Conservation (phyloP, 2,329 filamentous ascomycete genomes). For the Calonectria pteridis region DNA sequence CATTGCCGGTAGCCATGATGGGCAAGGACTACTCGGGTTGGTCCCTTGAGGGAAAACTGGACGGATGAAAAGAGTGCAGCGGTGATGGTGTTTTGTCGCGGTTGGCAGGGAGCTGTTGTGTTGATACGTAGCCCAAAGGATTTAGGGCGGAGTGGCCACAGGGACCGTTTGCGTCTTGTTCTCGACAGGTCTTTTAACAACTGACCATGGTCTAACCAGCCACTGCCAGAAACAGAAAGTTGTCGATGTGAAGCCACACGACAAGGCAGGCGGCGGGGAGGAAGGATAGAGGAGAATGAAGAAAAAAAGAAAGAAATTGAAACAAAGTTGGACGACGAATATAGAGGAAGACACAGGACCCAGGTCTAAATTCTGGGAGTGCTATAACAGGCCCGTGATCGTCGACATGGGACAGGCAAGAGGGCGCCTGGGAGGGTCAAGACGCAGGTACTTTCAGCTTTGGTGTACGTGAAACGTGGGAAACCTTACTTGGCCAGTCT, state of each 20-base stretch:
- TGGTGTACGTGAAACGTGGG: conserved; percentile 19
- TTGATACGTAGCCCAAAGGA: conserved; percentile 9
- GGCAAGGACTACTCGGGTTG: conserved; percentile 36
- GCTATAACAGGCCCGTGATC: conserved; percentile 35
- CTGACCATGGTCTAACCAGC: conserved; percentile 20
- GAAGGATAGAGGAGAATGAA: conserved; percentile 6
- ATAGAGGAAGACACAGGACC: background rate
- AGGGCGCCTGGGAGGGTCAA: conserved; percentile 2
- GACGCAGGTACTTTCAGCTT: conserved; percentile 29
- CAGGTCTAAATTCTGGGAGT: conserved; percentile 16
- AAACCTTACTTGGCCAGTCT: background rate
- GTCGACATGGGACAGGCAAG: conserved; percentile 34
- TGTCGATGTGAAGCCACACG: conserved; percentile 15
- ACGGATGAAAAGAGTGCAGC: conserved; percentile 23
- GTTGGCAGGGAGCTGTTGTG: conserved; percentile 11
- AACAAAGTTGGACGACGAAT: conserved; percentile 17
- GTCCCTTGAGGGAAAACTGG: conserved; percentile 26
- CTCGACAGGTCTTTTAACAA: conserved; percentile 12
- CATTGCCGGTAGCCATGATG: conserved; percentile 75
- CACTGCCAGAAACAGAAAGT: conserved; percentile 7
- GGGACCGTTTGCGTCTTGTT: background rate
- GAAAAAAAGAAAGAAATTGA: conserved; percentile 7
- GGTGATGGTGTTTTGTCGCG: conserved; percentile 36
- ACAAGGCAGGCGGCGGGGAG: conserved; percentile 2
- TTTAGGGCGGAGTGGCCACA: conserved; percentile 24